A percentile compares a stretch with the other conserved stretches of the same genome.
Conservation (phyloP, 495 filamentous ascomycete species). For the Aspergillus incahuasiensis region DNA sequence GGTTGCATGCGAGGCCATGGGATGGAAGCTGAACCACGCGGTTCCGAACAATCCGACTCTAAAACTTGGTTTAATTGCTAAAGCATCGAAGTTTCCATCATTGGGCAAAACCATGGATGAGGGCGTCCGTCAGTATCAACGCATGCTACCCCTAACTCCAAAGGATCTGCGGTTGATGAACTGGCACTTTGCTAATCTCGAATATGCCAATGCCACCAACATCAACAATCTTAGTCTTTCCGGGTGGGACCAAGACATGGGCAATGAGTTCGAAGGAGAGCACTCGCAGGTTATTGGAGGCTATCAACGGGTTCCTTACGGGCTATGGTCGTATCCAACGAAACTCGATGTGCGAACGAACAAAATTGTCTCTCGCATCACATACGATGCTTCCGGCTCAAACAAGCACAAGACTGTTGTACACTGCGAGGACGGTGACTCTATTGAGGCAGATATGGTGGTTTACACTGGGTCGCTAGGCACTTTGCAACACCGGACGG, state of each 20-base stretch:
- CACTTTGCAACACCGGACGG: constrained; percentile 70
- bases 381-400: constrained; percentile 50
- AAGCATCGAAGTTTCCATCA: constrained; percentile 58
- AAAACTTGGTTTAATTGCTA: constrained; percentile 62
- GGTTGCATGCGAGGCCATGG: constrained; percentile 67
- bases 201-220: constrained; percentile 93
- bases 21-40: constrained; percentile 70
- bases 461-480: constrained; percentile 87
- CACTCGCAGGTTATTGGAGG: constrained; percentile 91
- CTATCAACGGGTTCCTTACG: constrained; percentile 84
- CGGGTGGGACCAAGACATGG: constrained; percentile 93
- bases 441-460: constrained; percentile 75
- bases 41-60: constrained; percentile 62
- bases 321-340: constrained; percentile 68
- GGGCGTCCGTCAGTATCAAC: constrained; percentile 80
- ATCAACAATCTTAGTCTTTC: constrained; percentile 81
- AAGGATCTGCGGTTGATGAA: constrained; percentile 89
- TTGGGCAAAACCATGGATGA: constrained; percentile 87
- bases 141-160: constrained; percentile 73
- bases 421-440: constrained; percentile 73
- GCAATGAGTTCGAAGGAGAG: constrained; percentile 94
- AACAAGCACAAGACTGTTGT: constrained; percentile 50
- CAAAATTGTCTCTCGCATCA: constrained; percentile 62
- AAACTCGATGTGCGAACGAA: constrained; percentile 75
- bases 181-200: constrained; percentile 97